A percentile compares a stretch with the other conserved stretches of the same genome.
These are phyloP conservation scores for Pugionium dolabratum DNA, from an alignment of 345 rosid genomes.

Conservation along the genomic window DNA sequence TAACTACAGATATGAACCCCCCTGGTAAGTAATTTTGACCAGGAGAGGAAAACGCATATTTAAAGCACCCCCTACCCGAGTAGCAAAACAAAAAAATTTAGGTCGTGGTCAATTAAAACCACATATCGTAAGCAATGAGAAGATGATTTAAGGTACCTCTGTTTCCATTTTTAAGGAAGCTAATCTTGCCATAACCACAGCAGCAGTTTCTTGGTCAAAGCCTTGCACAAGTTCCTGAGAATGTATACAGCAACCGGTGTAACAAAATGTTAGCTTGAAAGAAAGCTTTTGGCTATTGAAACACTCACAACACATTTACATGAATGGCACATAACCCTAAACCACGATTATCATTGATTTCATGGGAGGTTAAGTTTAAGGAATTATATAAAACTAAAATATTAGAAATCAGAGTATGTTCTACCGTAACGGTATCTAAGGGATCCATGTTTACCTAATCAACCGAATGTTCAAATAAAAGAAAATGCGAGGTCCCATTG, in stretches of 20 bases:
- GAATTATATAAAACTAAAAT: too few relatives aligned
- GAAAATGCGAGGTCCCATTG: neutral
- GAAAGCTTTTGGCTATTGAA: constrained; percentile 1
- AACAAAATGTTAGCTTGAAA: constrained; percentile 16
- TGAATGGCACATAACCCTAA: neutral
- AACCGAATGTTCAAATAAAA: neutral
- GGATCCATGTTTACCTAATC: neutral
- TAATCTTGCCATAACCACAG: constrained; percentile 91
- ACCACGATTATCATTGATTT: too few relatives aligned
- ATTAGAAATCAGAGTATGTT: too few relatives aligned
- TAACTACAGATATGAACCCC: constrained; percentile 1
- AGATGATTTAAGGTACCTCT: constrained; percentile 57
- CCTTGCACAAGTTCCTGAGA: constrained; percentile 89
- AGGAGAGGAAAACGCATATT: neutral
- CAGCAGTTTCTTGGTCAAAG: constrained; percentile 99
- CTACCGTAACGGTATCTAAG: too few relatives aligned
- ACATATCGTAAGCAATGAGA: neutral
- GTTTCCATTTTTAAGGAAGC: constrained; percentile 93
- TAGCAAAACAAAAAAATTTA: neutral
- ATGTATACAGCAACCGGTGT: constrained; percentile 6
- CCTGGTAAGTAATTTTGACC: neutral
- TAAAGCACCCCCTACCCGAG: neutral
- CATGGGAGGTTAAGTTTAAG: too few relatives aligned
- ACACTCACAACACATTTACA: constrained; percentile 6
- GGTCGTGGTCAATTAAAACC: neutral